These are phyloP conservation scores for Rhododendron kiyosumense DNA, from an alignment of 148 eudicot genomes.

Conservation along the genomic window DNA sequence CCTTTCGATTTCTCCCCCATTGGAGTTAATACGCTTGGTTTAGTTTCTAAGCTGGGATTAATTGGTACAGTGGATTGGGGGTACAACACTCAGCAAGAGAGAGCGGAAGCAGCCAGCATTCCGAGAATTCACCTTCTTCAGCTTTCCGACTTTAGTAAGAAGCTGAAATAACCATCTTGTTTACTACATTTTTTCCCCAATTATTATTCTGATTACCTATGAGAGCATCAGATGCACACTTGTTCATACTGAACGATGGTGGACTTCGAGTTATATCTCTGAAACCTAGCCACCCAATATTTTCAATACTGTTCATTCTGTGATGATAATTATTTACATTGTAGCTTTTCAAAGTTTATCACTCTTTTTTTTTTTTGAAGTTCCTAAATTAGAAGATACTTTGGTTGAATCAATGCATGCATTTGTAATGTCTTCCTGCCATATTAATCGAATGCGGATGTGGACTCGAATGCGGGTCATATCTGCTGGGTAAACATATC, in stretches of 20 bases:
- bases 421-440: too few relatives aligned
- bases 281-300: background rate
- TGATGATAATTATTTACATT: too few relatives aligned
- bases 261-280: background rate
- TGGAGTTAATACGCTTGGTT: background rate
- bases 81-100: constrained; percentile 79
- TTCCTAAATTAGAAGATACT: background rate
- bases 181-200: background rate
- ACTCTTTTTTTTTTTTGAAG: background rate
- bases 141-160: constrained; percentile 79
- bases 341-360: background rate
- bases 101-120: constrained; percentile 71
- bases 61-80: constrained; percentile 85
- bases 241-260: background rate
- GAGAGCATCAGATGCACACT: background rate
- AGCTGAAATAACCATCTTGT: constrained; percentile 54
- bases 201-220: background rate
- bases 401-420: background rate
- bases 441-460: too few relatives aligned
- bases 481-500: background rate
- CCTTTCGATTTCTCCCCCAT: background rate
- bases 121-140: constrained; percentile 71
- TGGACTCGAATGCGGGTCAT: background rate
- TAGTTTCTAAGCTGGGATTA: constrained; percentile 10
- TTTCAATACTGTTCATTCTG: background rate